Base-by-base conservation (phyloP, 2,329 filamentous ascomycete species). In the Blastomyces parvus region DNA sequence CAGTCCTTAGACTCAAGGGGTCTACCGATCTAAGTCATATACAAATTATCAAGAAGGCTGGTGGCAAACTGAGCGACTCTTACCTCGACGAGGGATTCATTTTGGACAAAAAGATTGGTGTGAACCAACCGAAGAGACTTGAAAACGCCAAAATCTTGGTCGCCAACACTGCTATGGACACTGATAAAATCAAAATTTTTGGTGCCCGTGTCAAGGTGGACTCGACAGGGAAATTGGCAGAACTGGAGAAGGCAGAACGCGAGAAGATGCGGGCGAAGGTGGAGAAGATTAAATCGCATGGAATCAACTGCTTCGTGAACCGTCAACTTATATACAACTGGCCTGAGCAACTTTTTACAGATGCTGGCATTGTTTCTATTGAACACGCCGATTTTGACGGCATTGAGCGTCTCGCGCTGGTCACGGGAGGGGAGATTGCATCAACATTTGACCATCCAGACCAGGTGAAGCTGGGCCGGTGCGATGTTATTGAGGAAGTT, bases 201-300 rank as follows among this genome's bases (percentile, higher is more conserved):
- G 94, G 94, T 67, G 94, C 94, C 19, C 86, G 93, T 64, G 91
- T 99, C 72, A 97, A 97, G 84, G 94, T 99, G 65, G 89, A 90
- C 69, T 93, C 91, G 40, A 99, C 94, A 2, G 91, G 91, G 76
- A 97, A 97, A 83, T 84, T 99, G 59, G 94, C 94, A n/a, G 94
- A 99, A 72, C 83, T 99, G 62, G 94, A 99, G 78, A 96, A 95
- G 84, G 94, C 94, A 6, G 94, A 97, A 82, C 89, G 91, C 72
- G 94, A 99, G 72, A 97, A 97, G 87, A 99, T 99, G 94, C 95
- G 92, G 83, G 89, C 90, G 68, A 99, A 99, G 84, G 94, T 99
- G 56, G 94, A 99, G 67, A 93, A 91, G 78, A 99, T 99, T 81
- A 99, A 97, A 85, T 85, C 91, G 57, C 94, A 99, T 74, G 94